phyloP scores from a whole-genome alignment of 805 yeast genomes.

The Cyberlindnera veronae region DNA sequence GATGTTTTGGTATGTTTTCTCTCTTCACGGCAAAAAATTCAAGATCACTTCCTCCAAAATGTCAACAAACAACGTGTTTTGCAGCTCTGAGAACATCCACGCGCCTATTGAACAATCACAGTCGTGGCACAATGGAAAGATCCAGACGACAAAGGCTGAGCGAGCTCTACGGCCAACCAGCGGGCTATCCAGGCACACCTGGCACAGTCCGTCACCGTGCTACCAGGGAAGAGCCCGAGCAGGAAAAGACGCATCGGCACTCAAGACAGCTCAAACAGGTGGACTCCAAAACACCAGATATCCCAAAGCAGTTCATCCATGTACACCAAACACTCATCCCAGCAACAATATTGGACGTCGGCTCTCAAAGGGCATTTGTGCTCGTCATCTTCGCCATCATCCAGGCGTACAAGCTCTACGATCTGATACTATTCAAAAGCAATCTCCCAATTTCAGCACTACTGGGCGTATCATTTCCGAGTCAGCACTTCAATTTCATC shows the following conservation, averaged over 20 bases:
- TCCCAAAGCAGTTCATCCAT: conserved; percentile 1
- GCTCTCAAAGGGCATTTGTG: conserved; percentile 69
- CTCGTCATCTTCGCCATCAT: conserved; percentile 64
- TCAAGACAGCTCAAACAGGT: no score
- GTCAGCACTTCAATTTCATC: conserved; percentile 55
- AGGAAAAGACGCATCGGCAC: not conserved
- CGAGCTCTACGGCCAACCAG: conserved; percentile 25
- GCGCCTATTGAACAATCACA: no score
- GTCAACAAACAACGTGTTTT: conserved; percentile 10
- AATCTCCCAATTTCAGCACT: conserved; percentile 33
- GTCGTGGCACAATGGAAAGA: conserved; percentile 28
- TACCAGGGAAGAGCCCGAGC: conserved; percentile 16
- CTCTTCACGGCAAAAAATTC: not conserved
- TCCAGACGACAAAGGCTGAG: conserved; percentile 30
- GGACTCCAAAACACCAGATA: conserved; percentile 2
- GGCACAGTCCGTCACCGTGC: no score
- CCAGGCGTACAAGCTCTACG: conserved; percentile 86
- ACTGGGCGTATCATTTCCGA: conserved; percentile 34
- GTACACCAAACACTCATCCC: conserved; percentile 50
- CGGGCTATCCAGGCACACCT: conserved; percentile 16
- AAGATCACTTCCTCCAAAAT: conserved; percentile 3
- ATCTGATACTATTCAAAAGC: conserved; percentile 55
- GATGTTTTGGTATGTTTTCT: conserved; percentile 2
- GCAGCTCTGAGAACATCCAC: no score
- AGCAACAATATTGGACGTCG: conserved; percentile 59